Evolutionary conservation across 2,329 filamentous ascomycete genomes (phyloP).

Genomic region (Colletotrichum plurivorum): DNA sequence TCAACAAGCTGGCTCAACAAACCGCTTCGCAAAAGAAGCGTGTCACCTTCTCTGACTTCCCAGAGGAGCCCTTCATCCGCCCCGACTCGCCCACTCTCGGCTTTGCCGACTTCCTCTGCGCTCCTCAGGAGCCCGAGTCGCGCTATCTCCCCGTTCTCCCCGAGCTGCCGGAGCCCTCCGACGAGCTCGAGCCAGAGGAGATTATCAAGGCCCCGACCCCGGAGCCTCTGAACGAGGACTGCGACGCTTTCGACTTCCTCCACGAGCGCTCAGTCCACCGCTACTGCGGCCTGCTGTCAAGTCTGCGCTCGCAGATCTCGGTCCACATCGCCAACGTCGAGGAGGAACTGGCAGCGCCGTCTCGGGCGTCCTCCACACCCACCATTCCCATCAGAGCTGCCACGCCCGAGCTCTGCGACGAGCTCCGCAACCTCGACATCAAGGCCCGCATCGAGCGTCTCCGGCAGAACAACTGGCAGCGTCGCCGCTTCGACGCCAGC

Average conservation of each 20-base stretch:
- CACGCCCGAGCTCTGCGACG: constrained; percentile 47
- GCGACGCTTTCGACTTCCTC: constrained; percentile 52
- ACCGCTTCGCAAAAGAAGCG: constrained; percentile 52
- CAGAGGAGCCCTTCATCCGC: constrained; percentile 63
- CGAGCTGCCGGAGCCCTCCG: constrained; percentile 40
- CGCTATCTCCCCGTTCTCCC: constrained; percentile 39
- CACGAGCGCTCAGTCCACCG: constrained; percentile 62
- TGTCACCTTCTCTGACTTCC: constrained; percentile 56
- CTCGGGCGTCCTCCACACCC: constrained; percentile 40
- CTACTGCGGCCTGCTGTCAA: constrained; percentile 63
- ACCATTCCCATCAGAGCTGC: constrained; percentile 34
- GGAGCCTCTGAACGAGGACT: constrained; percentile 38
- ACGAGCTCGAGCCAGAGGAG: constrained; percentile 37
- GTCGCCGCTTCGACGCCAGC: constrained; percentile 67
- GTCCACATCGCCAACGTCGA: constrained; percentile 64
- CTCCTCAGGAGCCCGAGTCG: constrained; percentile 40
- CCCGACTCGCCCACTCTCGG: constrained; percentile 74
- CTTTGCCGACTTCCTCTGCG: constrained; percentile 59
- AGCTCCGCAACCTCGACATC: constrained; percentile 57
- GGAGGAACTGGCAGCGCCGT: constrained; percentile 49
- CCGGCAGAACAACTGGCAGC: constrained; percentile 67
- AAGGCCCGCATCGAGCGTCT: constrained; percentile 68
- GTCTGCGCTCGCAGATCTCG: constrained; percentile 63
- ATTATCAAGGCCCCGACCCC: constrained; percentile 41
- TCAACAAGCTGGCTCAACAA: constrained; percentile 22